phyloP scores from a whole-genome alignment of 768 basidiomycete genomes.

The Lactifluus volemus region DNA sequence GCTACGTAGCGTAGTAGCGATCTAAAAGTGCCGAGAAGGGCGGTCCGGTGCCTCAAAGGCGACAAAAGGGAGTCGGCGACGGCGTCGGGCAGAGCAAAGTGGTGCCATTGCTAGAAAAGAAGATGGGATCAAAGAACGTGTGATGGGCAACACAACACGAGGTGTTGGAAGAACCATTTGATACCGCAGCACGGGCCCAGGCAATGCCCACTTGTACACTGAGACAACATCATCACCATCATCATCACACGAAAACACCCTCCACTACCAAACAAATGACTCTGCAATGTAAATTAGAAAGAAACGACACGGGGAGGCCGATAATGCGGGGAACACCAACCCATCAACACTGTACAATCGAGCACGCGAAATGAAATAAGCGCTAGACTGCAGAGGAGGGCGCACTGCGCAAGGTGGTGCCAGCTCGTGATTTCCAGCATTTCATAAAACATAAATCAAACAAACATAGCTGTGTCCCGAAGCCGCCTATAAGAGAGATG shows the following conservation, averaged over 20 bases:
- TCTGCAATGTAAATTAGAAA: background rate
- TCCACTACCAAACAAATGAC: background rate
- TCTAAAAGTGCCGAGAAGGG: background rate
- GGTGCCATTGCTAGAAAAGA: background rate
- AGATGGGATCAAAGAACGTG: constrained; percentile 9
- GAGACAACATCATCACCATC: background rate
- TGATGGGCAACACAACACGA: constrained; percentile 10
- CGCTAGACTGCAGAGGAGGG: background rate
- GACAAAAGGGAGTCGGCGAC: background rate
- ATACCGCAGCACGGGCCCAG: background rate
- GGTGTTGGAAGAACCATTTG: background rate
- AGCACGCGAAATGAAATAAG: constrained; percentile 2
- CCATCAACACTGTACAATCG: background rate
- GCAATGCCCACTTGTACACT: background rate
- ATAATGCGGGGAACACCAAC: background rate
- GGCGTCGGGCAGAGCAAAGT: background rate
- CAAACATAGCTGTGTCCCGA: background rate
- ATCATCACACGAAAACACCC: background rate
- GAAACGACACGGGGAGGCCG: background rate
- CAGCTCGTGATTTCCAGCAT: background rate
- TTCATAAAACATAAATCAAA: background rate
- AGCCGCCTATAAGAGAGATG: background rate
- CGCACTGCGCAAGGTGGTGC: background rate
- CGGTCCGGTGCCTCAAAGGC: background rate
- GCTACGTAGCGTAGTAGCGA: background rate